These are phyloP conservation scores for Platanthera zijinensis DNA, from an alignment of 106 monocot genomes.

Conservation along the genomic window DNA sequence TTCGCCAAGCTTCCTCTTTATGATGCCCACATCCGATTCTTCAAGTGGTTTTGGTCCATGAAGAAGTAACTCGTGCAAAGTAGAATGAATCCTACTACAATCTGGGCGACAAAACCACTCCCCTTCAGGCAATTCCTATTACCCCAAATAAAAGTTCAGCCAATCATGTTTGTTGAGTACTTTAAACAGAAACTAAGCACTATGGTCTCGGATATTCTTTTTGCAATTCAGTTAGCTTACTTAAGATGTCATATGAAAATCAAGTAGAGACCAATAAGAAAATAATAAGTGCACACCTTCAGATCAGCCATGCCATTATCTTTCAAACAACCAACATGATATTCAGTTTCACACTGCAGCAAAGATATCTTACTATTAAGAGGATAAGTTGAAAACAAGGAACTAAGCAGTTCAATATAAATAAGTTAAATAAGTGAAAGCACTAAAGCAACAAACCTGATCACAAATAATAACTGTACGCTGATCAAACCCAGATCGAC, in stretches of 20 bases:
- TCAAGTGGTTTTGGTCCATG: constrained; percentile 37
- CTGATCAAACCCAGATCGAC: constrained; percentile 41
- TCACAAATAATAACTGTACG: constrained; percentile 69
- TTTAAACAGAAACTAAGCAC: neutral
- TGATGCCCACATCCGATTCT: constrained; percentile 32
- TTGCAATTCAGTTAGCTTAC: neutral
- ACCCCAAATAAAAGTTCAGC: neutral
- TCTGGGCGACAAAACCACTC: constrained; percentile 79
- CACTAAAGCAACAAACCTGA: constrained; percentile 29
- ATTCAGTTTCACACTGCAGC: constrained; percentile 89
- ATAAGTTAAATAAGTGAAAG: neutral
- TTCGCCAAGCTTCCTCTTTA: constrained; percentile 50
- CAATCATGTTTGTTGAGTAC: neutral
- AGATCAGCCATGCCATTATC: constrained; percentile 78
- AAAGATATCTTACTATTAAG: neutral
- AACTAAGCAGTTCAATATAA: neutral
- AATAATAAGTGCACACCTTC: constrained; percentile 31
- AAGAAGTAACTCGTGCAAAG: constrained; percentile 47
- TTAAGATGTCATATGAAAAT: neutral
- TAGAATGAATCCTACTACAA: constrained; percentile 52
- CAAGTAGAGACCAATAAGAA: neutral
- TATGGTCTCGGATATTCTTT: no score
- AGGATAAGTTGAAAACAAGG: neutral
- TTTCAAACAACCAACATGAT: constrained; percentile 89
- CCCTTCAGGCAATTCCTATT: constrained; percentile 82